phyloP scores from a whole-genome alignment of 805 yeast genomes.

The Cyberlindnera mrakii region DNA sequence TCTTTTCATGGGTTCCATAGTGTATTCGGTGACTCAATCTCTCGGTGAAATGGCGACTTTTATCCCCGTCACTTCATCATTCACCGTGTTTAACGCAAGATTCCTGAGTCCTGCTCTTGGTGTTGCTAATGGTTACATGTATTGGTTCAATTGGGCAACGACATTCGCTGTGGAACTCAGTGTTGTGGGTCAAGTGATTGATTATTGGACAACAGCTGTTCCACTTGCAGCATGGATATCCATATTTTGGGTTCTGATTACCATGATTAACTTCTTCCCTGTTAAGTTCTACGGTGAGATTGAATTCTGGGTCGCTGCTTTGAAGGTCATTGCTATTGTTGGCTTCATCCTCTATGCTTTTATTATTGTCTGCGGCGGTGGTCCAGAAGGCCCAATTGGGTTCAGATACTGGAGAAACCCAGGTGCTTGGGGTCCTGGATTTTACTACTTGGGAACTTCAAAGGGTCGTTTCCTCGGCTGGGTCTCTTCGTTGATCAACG shows the following conservation, averaged over 20 bases:
- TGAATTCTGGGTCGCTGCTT: slow-evolving; percentile 67
- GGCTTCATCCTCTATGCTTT: slow-evolving; percentile 66
- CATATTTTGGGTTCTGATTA: slow-evolving; percentile 56
- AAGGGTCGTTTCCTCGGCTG: slow-evolving; percentile 65
- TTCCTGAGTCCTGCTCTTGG: slow-evolving; percentile 67
- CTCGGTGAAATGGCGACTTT: slow-evolving; percentile 80
- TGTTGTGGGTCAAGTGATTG: slow-evolving; percentile 60
- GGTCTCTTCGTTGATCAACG: slow-evolving; percentile 62
- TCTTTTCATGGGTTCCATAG: slow-evolving; percentile 59
- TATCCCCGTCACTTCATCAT: slow-evolving; percentile 61
- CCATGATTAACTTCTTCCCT: slow-evolving; percentile 54
- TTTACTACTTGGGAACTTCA: slow-evolving; percentile 37
- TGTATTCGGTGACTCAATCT: slow-evolving; percentile 61
- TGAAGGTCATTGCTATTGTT: slow-evolving; percentile 61
- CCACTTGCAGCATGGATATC: slow-evolving; percentile 70
- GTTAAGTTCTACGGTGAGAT: slow-evolving; percentile 68
- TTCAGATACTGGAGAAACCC: slow-evolving; percentile 80
- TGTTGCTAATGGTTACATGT: slow-evolving; percentile 66
- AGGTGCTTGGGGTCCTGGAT: slow-evolving; percentile 70
- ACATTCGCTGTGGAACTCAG: slow-evolving; percentile 73
- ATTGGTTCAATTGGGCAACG: slow-evolving; percentile 75
- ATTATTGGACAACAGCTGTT: slow-evolving; percentile 62
- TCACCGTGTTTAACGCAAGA: slow-evolving; percentile 61
- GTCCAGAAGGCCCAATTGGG: slow-evolving; percentile 63
- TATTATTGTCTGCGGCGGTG: slow-evolving; percentile 72